Conservation (phyloP, 305 asterid genomes). For the Plantago rigida region DNA sequence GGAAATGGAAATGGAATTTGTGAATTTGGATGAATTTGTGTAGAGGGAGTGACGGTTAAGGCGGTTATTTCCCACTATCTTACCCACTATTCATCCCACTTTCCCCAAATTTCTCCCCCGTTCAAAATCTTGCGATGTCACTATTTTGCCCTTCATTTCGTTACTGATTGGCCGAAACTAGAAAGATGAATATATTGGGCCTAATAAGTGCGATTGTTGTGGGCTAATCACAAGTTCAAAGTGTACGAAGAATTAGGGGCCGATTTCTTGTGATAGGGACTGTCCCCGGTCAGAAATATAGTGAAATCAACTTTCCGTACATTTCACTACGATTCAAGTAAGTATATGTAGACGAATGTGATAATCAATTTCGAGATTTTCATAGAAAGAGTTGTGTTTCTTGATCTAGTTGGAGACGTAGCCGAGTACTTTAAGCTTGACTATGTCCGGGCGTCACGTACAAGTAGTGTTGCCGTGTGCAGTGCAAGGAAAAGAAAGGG, state of each 20-base stretch:
- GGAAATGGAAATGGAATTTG: background rate
- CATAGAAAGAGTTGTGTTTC: background rate
- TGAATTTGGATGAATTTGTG: background rate
- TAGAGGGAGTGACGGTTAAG: background rate
- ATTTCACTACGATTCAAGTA: no score
- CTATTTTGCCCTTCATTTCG: background rate
- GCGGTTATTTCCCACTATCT: conserved; percentile 11
- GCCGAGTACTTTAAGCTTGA: background rate
- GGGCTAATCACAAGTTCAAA: background rate
- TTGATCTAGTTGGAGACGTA: background rate
- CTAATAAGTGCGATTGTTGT: background rate
- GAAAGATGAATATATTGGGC: no score
- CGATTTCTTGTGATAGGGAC: no score
- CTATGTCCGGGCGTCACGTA: no score
- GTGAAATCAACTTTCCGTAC: no score
- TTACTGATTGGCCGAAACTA: background rate
- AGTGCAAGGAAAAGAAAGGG: no score
- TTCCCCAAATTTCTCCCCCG: conserved; percentile 1
- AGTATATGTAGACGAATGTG: no score
- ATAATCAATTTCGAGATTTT: no score
- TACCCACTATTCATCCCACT: background rate
- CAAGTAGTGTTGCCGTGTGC: no score
- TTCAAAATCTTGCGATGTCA: background rate
- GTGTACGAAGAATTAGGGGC: no score
- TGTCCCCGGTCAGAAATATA: no score